phyloP scores from a whole-genome alignment of 768 basidiomycete species.

The Mycena rebaudengoi region DNA sequence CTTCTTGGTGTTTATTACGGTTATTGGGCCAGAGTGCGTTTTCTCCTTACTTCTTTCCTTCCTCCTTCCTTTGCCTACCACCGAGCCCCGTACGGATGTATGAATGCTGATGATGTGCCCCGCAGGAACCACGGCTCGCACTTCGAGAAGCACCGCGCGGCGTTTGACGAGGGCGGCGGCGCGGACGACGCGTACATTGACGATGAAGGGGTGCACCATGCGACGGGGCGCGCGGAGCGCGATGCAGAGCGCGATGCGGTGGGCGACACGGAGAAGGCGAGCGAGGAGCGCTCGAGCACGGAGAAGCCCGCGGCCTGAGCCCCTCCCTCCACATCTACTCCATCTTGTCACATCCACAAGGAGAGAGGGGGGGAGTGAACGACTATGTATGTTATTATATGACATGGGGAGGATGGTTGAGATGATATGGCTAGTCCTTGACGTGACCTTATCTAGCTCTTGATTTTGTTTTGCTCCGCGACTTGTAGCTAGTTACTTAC shows the following conservation, averaged over 20 bases:
- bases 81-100: background rate
- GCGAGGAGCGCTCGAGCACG: slow-evolving; percentile 25
- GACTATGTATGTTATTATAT: no score
- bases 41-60: background rate
- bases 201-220: slow-evolving; percentile 20
- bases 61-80: background rate
- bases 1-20: slow-evolving; percentile 77
- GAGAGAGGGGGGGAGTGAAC: background rate
- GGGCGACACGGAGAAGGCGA: slow-evolving; percentile 19
- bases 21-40: slow-evolving; percentile 80
- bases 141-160: slow-evolving; percentile 85
- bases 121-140: slow-evolving; percentile 76
- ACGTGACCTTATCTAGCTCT: no score
- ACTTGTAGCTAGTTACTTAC: no score
- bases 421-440: background rate
- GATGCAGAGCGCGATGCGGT: slow-evolving; percentile 15
- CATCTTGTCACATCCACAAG: background rate
- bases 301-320: slow-evolving; percentile 14
- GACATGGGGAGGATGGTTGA: background rate
- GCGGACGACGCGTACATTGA: slow-evolving; percentile 49
- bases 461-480: no score
- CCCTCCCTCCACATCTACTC: background rate
- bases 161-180: slow-evolving; percentile 81
- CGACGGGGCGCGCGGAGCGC: slow-evolving; percentile 11
- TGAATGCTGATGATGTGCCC: no score